phyloP scores from a whole-genome alignment of 495 filamentous ascomycete species.

The Apiosordaria backusii region DNA sequence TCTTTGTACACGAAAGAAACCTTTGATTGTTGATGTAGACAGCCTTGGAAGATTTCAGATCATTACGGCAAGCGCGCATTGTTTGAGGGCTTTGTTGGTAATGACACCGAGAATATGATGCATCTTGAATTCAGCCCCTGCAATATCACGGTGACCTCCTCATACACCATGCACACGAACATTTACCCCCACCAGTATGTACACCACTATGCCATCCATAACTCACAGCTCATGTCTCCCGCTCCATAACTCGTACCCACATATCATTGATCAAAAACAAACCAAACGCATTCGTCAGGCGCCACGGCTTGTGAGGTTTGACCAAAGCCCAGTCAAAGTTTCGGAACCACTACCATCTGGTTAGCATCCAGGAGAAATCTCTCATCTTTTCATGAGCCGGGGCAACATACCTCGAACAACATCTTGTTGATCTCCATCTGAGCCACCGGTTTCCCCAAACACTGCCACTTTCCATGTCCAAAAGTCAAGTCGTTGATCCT shows the following conservation, averaged over 20 bases:
- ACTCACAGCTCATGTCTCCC: background rate
- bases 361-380: background rate
- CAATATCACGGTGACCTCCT: background rate
- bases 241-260: conserved; percentile 19
- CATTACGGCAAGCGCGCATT: too few relatives aligned
- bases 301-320: conserved; percentile 44
- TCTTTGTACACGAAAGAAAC: too few relatives aligned
- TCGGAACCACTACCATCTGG: conserved; percentile 40
- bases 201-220: background rate
- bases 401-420: conserved; percentile 46
- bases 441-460: conserved; percentile 39
- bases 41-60: too few relatives aligned
- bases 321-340: conserved; percentile 47
- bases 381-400: background rate
- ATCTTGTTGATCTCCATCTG: conserved; percentile 47
- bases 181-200: background rate
- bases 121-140: background rate
- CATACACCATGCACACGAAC: background rate
- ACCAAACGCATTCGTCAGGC: conserved; percentile 7
- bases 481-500: conserved; percentile 31
- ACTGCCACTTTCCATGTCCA: conserved; percentile 37
- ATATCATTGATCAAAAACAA: conserved; percentile 20
- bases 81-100: too few relatives aligned
- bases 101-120: too few relatives aligned
- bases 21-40: too few relatives aligned